phyloP scores from a whole-genome alignment of 306 rosid genomes.

The Pyrus bretschneideri region DNA sequence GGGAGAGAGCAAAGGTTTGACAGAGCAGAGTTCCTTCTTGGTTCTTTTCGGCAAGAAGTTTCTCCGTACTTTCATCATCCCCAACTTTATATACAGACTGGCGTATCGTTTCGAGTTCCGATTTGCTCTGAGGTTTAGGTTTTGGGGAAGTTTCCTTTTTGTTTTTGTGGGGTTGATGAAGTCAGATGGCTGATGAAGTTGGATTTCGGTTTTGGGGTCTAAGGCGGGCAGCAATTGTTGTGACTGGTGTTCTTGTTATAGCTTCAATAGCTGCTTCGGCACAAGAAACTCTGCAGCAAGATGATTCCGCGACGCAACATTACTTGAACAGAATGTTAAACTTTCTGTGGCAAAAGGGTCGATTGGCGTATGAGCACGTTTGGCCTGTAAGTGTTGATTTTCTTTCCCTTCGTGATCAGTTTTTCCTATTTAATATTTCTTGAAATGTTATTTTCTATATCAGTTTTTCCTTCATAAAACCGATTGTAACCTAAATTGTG shows the following conservation, averaged over 20 bases:
- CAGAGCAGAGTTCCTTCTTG: background rate
- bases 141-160: background rate
- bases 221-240: slow-evolving; percentile 19
- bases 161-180: background rate
- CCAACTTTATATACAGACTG: background rate
- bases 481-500: background rate
- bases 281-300: slow-evolving; percentile 19
- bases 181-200: slow-evolving; percentile 10
- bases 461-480: background rate
- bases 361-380: slow-evolving; percentile 50
- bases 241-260: slow-evolving; percentile 23
- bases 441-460: slow-evolving; percentile 7
- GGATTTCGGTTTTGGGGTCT: slow-evolving; percentile 22
- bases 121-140: background rate
- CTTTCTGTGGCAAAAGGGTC: slow-evolving; percentile 38
- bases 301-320: slow-evolving; percentile 16
- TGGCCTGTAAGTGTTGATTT: slow-evolving; percentile 55
- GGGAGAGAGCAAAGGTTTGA: background rate
- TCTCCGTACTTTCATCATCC: slow-evolving; percentile 2
- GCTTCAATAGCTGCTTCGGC: slow-evolving; percentile 37
- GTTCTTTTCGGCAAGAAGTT: background rate
- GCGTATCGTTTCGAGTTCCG: too few species aligned
- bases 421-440: background rate
- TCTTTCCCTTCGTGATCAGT: background rate
- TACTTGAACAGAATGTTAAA: slow-evolving; percentile 18